A percentile compares a stretch with the other conserved stretches of the same genome.
Conservation (phyloP, 148 eudicot genomes). For the Spergularia marina region DNA sequence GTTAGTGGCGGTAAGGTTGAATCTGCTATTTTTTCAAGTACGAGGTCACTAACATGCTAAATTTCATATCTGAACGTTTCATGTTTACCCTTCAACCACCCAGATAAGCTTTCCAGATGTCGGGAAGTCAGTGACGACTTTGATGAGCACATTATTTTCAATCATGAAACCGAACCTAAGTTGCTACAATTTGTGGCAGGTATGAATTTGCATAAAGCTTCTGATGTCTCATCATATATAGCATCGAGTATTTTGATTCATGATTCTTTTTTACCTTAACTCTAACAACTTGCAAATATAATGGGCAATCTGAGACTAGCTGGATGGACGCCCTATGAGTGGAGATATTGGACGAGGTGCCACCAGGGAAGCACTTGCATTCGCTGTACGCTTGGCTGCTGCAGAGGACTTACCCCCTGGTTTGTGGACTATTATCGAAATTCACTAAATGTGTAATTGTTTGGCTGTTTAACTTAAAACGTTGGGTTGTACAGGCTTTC, state of each 20-base stretch:
- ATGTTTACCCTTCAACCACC: constrained; percentile 22
- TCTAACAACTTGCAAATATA: constrained; percentile 13
- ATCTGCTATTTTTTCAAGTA: constrained; percentile 4
- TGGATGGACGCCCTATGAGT: constrained; percentile 98
- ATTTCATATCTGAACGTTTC: constrained; percentile 15
- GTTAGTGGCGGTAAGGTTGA: constrained; percentile 64
- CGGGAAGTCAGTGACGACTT: constrained; percentile 42
- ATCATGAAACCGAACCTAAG: constrained; percentile 54
- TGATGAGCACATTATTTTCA: constrained; percentile 66
- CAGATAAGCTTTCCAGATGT: constrained; percentile 84
- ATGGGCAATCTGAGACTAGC: constrained; percentile 34
- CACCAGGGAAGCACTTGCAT: constrained; percentile 71
- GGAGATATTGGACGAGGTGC: constrained; percentile 97
- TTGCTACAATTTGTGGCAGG: constrained; percentile 92
- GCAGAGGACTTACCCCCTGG: constrained; percentile 72
- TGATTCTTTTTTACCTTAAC: not conserved
- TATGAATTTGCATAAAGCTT: constrained; percentile 5
- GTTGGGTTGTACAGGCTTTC: constrained; percentile 53
- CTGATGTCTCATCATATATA: not conserved
- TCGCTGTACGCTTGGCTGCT: constrained; percentile 62
- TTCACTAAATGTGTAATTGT: not conserved
- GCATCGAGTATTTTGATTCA: not conserved
- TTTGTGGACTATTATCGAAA: constrained; percentile 24
- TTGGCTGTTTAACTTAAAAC: not conserved
- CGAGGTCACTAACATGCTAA: not conserved